These are phyloP conservation scores for Penicillium brevicompactum DNA, from an alignment of 2,329 filamentous ascomycete genomes.

Conservation along the genomic window DNA sequence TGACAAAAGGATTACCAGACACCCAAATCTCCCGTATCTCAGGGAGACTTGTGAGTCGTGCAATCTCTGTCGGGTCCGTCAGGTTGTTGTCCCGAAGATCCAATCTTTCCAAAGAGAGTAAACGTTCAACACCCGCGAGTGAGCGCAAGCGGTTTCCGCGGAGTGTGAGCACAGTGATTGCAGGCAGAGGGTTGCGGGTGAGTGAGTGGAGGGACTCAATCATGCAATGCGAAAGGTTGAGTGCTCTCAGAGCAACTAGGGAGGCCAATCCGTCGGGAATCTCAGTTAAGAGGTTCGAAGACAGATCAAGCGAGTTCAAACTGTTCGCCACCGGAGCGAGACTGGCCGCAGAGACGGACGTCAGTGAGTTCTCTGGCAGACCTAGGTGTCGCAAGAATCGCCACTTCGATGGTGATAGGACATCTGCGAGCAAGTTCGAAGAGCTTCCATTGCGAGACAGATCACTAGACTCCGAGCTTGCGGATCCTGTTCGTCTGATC, in stretches of 20 bases:
- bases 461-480: constrained; percentile 83
- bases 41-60: constrained; percentile 84
- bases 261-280: constrained; percentile 88
- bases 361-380: constrained; percentile 87
- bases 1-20: constrained; percentile 86
- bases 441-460: constrained; percentile 66
- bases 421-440: constrained; percentile 72
- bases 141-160: constrained; percentile 85
- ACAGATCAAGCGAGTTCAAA: constrained; percentile 88
- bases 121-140: constrained; percentile 83
- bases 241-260: constrained; percentile 81
- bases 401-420: constrained; percentile 87
- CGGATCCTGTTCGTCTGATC: constrained; percentile 82
- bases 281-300: constrained; percentile 89
- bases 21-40: constrained; percentile 93
- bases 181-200: constrained; percentile 78
- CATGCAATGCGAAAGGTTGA: constrained; percentile 97
- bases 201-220: constrained; percentile 91
- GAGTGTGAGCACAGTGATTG: constrained; percentile 90
- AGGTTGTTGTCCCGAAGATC: constrained; percentile 90
- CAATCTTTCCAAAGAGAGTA: constrained; percentile 84
- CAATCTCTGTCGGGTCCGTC: constrained; percentile 87
- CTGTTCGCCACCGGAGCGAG: constrained; percentile 83
- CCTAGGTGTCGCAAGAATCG: constrained; percentile 90
- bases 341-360: constrained; percentile 73